Percentiles rank a stretch among this genome's conserved stretches.
Conservation (phyloP, 2,329 filamentous ascomycete genomes). For the Cercospora zeae-maydis region DNA sequence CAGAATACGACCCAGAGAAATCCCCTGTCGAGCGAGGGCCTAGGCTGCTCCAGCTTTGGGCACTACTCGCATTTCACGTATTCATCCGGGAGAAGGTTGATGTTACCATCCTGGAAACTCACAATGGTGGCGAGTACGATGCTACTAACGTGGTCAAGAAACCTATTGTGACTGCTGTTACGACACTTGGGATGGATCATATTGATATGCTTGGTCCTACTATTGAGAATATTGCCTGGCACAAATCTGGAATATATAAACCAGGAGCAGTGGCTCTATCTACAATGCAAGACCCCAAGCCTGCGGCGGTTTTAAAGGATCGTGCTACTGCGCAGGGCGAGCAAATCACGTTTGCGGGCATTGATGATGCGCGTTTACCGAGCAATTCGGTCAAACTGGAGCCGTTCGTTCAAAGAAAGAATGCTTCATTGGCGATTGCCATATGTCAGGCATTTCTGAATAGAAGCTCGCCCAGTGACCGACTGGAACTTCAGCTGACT, state of each 20-base stretch:
- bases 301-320: conserved; percentile 47
- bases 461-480: neutral
- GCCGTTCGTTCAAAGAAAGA: conserved; percentile 59
- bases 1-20: conserved; percentile 53
- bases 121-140: conserved; percentile 88
- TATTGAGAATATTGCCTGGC: conserved; percentile 79
- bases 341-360: conserved; percentile 44
- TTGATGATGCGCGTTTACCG: conserved; percentile 47
- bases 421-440: conserved; percentile 58
- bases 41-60: conserved; percentile 79
- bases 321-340: conserved; percentile 46
- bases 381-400: conserved; percentile 53
- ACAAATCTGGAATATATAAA: conserved; percentile 86
- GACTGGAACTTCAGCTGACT: conserved; percentile 1
- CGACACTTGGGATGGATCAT: conserved; percentile 83
- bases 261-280: conserved; percentile 58
- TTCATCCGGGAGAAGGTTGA: conserved; percentile 74
- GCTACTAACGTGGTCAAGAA: conserved; percentile 76
- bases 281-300: conserved; percentile 32
- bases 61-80: conserved; percentile 77
- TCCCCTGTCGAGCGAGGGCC: conserved; percentile 52
- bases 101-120: conserved; percentile 80
- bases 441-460: conserved; percentile 23
- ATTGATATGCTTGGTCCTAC: conserved; percentile 72
- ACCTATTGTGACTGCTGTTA: conserved; percentile 68